Conservation (phyloP, 108 stramenopile genomes). For the Cyclotella distinguenda region DNA sequence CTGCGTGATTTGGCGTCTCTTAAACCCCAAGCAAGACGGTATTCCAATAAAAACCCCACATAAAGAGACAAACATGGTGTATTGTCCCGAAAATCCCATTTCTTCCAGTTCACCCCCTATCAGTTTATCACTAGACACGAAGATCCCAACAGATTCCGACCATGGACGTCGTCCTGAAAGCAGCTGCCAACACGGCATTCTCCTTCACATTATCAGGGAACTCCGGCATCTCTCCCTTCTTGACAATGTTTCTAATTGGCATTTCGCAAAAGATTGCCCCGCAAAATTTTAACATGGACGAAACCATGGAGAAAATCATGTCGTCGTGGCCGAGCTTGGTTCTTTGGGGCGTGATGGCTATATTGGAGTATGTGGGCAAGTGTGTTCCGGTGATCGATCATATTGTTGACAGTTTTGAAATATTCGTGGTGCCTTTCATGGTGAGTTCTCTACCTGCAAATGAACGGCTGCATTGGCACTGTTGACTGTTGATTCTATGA, state of each 20-base stretch:
- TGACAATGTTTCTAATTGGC: conserved; percentile 52
- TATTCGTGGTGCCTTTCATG: conserved; percentile 47
- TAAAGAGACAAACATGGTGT: too few species aligned
- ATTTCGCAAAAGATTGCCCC: conserved; percentile 26
- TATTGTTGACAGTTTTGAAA: conserved; percentile 40
- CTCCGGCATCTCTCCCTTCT: conserved; percentile 52
- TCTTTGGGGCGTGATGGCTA: conserved; percentile 24
- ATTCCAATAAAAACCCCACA: too few species aligned
- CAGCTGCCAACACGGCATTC: conserved; percentile 36
- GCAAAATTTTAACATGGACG: conserved; percentile 37
- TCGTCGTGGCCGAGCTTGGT: conserved; percentile 31
- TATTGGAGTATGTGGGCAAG: conserved; percentile 46
- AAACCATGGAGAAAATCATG: conserved; percentile 41
- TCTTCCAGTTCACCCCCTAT: not conserved
- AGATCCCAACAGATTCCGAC: not conserved
- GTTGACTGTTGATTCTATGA: not conserved
- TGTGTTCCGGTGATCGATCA: conserved; percentile 55
- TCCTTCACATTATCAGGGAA: conserved; percentile 54
- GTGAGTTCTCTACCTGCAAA: not conserved
- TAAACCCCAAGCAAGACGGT: too few species aligned
- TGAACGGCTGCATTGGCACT: not conserved
- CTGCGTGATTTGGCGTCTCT: too few species aligned
- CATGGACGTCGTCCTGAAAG: conserved; percentile 6
- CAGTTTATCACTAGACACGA: not conserved
- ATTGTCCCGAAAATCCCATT: too few species aligned